Conservation (phyloP, 352 stramenopile genomes). For the Globisporangium acanthophoron region DNA sequence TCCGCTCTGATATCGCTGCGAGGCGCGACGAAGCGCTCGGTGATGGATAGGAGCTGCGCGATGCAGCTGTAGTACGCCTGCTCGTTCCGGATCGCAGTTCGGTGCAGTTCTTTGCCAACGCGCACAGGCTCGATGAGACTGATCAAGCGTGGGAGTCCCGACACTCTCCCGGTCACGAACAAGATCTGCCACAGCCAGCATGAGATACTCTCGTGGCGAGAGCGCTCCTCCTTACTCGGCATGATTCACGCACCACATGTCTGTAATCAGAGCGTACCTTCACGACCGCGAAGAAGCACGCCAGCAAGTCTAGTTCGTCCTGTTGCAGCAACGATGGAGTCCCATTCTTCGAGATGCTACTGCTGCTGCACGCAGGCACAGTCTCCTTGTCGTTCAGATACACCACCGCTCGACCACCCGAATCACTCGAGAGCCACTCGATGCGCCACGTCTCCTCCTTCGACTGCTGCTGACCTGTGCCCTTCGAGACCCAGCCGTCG, state of each 20-base stretch:
- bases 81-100: slow-evolving; percentile 81
- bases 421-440: slow-evolving; percentile 19
- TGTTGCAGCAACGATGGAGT: slow-evolving; percentile 16
- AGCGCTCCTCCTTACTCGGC: too few relatives aligned
- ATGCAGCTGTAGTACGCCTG: slow-evolving; percentile 88
- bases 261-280: slow-evolving; percentile 27
- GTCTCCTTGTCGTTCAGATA: slow-evolving; percentile 1
- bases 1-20: background rate
- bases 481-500: slow-evolving; percentile 13
- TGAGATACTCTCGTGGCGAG: too few relatives aligned
- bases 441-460: slow-evolving; percentile 14
- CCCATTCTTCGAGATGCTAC: background rate
- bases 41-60: slow-evolving; percentile 68
- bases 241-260: too few relatives aligned
- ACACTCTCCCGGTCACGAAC: slow-evolving; percentile 62
- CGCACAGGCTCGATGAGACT: slow-evolving; percentile 62
- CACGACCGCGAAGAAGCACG: slow-evolving; percentile 73
- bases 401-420: slow-evolving; percentile 19
- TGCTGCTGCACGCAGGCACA: background rate
- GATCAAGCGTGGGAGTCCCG: slow-evolving; percentile 45
- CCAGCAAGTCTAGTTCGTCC: slow-evolving; percentile 71
- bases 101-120: slow-evolving; percentile 51
- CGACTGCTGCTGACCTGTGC: background rate
- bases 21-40: slow-evolving; percentile 12
- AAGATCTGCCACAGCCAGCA: slow-evolving; percentile 30